Evolutionary conservation across 345 rosid species (phyloP).

Genomic region (Sapria himalayana): DNA sequence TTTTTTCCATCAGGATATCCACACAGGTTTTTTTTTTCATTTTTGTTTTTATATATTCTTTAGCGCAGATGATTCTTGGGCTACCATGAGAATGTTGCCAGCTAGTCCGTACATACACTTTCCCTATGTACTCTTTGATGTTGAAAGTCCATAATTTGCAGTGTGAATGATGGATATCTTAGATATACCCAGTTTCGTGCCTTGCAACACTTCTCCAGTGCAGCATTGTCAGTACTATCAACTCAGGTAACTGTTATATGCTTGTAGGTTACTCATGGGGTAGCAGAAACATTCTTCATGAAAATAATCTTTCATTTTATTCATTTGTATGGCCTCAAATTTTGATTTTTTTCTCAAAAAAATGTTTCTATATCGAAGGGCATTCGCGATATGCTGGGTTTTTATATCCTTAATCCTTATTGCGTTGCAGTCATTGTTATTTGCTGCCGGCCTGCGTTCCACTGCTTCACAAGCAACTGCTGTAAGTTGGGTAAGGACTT

Average conservation of each 20-base stretch:
- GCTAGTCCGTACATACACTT: no score
- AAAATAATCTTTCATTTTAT: no score
- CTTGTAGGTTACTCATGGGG: conserved; percentile 2
- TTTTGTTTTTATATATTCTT: background rate
- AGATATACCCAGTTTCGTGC: conserved; percentile 83
- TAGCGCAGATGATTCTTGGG: no score
- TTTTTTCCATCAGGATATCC: conserved; percentile 93
- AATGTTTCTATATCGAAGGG: background rate
- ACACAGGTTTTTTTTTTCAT: conserved; percentile 30
- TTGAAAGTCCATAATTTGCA: no score
- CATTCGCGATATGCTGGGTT: background rate
- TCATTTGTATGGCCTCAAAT: no score
- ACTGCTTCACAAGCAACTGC: conserved; percentile 92
- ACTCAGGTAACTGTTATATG: conserved; percentile 56
- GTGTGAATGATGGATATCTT: conserved; percentile 89
- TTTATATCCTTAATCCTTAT: conserved; percentile 18
- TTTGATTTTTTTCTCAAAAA: background rate
- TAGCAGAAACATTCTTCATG: no score
- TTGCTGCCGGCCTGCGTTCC: conserved; percentile 95
- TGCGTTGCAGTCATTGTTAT: conserved; percentile 71
- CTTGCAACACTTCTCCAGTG: conserved; percentile 68
- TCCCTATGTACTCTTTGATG: conserved; percentile 5
- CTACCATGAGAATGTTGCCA: no score
- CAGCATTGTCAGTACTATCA: conserved; percentile 65
- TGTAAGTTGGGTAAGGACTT: conserved; percentile 86